Evolutionary conservation across 441 rosid species (phyloP).

Genomic region (Eruca vesicaria): DNA sequence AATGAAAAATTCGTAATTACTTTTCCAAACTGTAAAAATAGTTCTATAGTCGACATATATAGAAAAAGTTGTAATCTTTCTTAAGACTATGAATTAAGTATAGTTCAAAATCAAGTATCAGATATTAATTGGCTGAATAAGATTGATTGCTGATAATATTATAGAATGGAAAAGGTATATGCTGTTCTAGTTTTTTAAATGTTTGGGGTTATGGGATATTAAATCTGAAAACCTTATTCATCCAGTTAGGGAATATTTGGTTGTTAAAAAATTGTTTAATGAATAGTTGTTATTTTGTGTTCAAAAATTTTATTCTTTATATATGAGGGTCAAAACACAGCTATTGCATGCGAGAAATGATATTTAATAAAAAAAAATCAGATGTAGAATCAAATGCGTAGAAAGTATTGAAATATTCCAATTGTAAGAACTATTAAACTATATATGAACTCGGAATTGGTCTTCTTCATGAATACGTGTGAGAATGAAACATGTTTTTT

Average conservation of each 20-base stretch:
- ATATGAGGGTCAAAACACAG: conserved; percentile 17
- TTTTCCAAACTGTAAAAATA: background rate
- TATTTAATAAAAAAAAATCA: background rate
- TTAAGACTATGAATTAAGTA: background rate
- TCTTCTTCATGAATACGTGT: conserved; percentile 25
- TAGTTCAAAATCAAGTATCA: background rate
- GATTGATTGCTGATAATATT: conserved; percentile 15
- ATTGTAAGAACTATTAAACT: conserved; percentile 8
- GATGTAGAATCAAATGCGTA: background rate
- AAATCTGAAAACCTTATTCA: background rate
- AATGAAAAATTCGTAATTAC: background rate
- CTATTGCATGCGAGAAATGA: conserved; percentile 30
- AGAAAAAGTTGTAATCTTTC: background rate
- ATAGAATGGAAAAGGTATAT: conserved; percentile 13
- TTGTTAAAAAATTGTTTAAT: background rate
- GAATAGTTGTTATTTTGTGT: background rate
- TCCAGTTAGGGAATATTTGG: background rate
- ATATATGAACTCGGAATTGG: conserved; percentile 20
- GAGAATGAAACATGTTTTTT: conserved; percentile 11
- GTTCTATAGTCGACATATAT: background rate
- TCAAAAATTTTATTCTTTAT: too few species aligned
- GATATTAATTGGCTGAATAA: conserved; percentile 25
- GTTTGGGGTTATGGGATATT: background rate
- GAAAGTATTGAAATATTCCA: conserved; percentile 26
- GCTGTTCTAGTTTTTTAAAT: conserved; percentile 19